phyloP scores from a whole-genome alignment of 371 early-diverging fungal genomes.

The Mucor lusitanicus region DNA sequence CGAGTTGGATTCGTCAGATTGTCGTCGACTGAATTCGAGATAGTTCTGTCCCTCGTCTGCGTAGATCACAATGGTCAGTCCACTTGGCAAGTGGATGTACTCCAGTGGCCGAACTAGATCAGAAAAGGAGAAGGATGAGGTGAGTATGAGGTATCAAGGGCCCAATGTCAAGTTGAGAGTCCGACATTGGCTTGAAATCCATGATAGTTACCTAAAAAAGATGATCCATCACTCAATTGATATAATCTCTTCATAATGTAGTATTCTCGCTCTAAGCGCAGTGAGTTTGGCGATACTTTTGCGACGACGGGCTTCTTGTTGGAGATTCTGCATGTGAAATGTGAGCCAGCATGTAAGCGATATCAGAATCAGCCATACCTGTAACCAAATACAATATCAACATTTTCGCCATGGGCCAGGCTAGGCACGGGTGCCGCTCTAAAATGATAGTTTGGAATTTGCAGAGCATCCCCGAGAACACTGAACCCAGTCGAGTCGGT shows the following conservation, averaged over 20 bases:
- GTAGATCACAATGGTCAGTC: constrained; percentile 39
- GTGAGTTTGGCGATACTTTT: constrained; percentile 40
- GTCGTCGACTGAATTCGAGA: constrained; percentile 10
- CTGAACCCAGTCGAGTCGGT: constrained; percentile 33
- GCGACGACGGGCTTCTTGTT: constrained; percentile 42
- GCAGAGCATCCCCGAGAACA: constrained; percentile 24
- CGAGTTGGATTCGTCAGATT: constrained; percentile 9
- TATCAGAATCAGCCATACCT: constrained; percentile 14
- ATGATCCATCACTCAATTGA: constrained; percentile 35
- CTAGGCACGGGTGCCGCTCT: constrained; percentile 33
- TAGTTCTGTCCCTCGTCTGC: constrained; percentile 39
- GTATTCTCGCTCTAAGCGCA: constrained; percentile 45
- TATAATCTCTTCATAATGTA: constrained; percentile 43
- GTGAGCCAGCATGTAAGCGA: background rate
- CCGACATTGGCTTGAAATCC: background rate
- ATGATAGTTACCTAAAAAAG: constrained; percentile 30
- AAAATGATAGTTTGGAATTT: constrained; percentile 48
- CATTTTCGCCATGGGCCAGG: constrained; percentile 42
- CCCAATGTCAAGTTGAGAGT: background rate
- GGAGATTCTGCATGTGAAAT: constrained; percentile 25
- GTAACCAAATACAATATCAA: constrained; percentile 43
- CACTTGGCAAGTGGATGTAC: constrained; percentile 37
- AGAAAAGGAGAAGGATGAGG: background rate
- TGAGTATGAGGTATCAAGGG: too few species aligned
- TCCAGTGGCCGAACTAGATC: constrained; percentile 41